A percentile compares a stretch with the other conserved stretches of the same genome.
These are phyloP conservation scores for Pyracantha coccinea DNA, from an alignment of 331 rosid genomes.

Conservation along the genomic window DNA sequence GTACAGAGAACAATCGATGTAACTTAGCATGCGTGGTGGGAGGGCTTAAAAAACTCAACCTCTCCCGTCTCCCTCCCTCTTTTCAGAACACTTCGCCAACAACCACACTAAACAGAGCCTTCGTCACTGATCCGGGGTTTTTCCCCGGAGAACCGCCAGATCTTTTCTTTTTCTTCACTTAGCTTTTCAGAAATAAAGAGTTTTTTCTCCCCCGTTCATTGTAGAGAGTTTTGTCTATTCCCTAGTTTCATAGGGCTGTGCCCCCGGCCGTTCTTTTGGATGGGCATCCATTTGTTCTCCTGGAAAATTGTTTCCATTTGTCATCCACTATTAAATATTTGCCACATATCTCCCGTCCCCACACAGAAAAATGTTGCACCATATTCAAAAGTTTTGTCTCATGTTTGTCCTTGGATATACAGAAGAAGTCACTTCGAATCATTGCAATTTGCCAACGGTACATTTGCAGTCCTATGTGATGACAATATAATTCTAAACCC, in stretches of 20 bases:
- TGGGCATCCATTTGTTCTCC: background rate
- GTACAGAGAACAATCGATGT: background rate
- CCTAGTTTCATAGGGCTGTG: background rate
- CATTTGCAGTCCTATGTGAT: background rate
- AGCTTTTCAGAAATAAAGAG: background rate
- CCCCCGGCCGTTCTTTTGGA: background rate
- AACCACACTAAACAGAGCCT: background rate
- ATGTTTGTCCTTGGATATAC: background rate
- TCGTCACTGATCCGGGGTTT: background rate
- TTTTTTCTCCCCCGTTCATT: background rate
- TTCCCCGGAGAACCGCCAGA: background rate
- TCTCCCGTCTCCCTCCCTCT: background rate
- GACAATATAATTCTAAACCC: background rate
- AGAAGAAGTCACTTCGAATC: background rate
- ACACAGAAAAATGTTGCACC: background rate
- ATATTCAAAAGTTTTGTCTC: background rate
- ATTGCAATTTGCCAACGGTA: background rate
- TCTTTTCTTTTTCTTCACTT: background rate
- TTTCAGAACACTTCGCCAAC: background rate
- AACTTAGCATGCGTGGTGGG: background rate
- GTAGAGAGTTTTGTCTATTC: background rate
- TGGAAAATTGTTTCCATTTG: background rate
- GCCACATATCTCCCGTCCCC: background rate
- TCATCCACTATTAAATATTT: background rate
- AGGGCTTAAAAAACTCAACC: background rate